A percentile compares a stretch with the other conserved stretches of the same genome.
These are phyloP conservation scores for Talaromyces borbonicus DNA, from an alignment of 495 filamentous ascomycete genomes.

Conservation along the genomic window DNA sequence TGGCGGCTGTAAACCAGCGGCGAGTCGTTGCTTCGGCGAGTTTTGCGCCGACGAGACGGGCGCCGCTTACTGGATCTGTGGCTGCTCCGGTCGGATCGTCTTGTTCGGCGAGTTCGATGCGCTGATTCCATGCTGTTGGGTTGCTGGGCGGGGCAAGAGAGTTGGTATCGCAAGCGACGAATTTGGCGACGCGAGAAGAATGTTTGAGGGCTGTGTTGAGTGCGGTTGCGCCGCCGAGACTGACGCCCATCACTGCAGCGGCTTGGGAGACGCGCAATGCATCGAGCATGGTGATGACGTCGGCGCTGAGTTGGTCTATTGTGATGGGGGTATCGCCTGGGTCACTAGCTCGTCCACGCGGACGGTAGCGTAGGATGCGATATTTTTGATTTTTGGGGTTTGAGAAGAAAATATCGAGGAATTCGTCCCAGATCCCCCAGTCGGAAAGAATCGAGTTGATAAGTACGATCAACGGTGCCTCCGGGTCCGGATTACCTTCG, in stretches of 20 bases:
- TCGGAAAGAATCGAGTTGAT: conserved; percentile 67
- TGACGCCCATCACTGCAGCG: conserved; percentile 58
- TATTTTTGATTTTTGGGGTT: conserved; percentile 33
- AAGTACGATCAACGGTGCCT: conserved; percentile 60
- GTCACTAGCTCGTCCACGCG: conserved; percentile 17
- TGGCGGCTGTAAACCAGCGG: conserved; percentile 62
- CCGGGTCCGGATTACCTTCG: conserved; percentile 56
- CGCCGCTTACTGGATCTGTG: conserved; percentile 15
- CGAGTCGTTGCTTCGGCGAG: conserved; percentile 58
- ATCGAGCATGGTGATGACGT: conserved; percentile 49
- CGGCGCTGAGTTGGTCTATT: conserved; percentile 55
- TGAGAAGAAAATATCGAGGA: conserved; percentile 51
- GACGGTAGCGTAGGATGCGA: conserved; percentile 56
- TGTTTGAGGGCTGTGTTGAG: conserved; percentile 60
- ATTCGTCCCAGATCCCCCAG: conserved; percentile 66
- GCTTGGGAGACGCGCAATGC: conserved; percentile 51
- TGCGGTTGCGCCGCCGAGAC: conserved; percentile 65
- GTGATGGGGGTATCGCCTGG: conserved; percentile 20
- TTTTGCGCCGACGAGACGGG: conserved; percentile 41
- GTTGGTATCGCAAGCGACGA: conserved; percentile 74
- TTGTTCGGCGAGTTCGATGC: conserved; percentile 55
- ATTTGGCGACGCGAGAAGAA: conserved; percentile 44
- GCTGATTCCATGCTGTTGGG: conserved; percentile 64
- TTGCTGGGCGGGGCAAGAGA: conserved; percentile 56
- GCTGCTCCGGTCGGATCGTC: conserved; percentile 19